These are phyloP conservation scores for Calamus simplicifolius DNA, from an alignment of 176 grass and related monocot genomes.

Conservation along the genomic window DNA sequence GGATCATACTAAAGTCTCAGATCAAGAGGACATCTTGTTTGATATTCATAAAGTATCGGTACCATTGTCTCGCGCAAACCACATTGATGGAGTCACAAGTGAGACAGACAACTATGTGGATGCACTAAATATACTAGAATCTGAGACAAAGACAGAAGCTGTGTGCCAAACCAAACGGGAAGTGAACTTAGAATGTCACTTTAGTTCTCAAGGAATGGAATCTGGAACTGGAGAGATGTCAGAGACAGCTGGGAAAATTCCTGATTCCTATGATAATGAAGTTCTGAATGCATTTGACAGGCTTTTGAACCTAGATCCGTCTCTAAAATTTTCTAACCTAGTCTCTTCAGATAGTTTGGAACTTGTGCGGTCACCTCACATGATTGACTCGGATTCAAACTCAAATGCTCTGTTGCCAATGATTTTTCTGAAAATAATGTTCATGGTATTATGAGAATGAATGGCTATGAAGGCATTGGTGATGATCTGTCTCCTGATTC, in stretches of 20 bases:
- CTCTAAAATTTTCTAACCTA: conserved; percentile 33
- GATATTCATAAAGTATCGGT: conserved; percentile 41
- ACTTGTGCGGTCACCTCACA: conserved; percentile 12
- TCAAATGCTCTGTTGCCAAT: conserved; percentile 20
- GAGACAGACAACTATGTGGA: conserved; percentile 89
- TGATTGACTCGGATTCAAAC: conserved; percentile 9
- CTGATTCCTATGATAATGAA: conserved; percentile 26
- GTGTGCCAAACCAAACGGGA: conserved; percentile 53
- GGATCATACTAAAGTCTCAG: conserved; percentile 17
- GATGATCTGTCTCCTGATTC: conserved; percentile 21
- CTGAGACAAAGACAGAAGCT: conserved; percentile 75
- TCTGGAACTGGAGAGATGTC: conserved; percentile 14
- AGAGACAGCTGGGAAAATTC: conserved; percentile 17
- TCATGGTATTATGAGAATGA: conserved; percentile 27
- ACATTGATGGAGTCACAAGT: conserved; percentile 52
- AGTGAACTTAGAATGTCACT: conserved; percentile 26
- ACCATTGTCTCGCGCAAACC: conserved; percentile 31
- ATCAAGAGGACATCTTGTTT: conserved; percentile 39
- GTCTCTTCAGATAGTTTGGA: conserved; percentile 29
- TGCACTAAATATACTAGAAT: conserved; percentile 86
- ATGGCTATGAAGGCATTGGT: conserved; percentile 23
- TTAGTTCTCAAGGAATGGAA: conserved; percentile 14
- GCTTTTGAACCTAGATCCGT: conserved; percentile 16
- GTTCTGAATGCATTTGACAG: conserved; percentile 15
- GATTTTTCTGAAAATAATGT: conserved; percentile 24